phyloP scores from a whole-genome alignment of 805 yeast species.

The Nakazawaea anatomiae region DNA sequence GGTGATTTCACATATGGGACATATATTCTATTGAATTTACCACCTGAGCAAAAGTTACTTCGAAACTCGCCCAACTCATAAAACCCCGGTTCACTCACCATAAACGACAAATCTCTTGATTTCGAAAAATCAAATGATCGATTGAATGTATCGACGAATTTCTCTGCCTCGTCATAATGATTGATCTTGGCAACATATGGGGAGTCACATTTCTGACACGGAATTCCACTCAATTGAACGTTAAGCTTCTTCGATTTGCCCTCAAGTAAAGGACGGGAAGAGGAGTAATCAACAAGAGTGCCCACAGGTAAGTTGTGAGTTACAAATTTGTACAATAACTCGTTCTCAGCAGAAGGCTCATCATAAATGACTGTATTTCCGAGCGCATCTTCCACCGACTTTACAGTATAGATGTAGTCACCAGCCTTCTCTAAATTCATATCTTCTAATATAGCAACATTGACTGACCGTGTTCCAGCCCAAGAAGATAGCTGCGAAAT shows the following conservation, averaged over 20 bases:
- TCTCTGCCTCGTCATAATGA: slow-evolving; percentile 19
- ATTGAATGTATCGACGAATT: slow-evolving; percentile 13
- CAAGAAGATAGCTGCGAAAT: slow-evolving; percentile 29
- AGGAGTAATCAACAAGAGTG: slow-evolving; percentile 32
- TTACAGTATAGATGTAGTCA: slow-evolving; percentile 48
- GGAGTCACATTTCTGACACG: slow-evolving; percentile 30
- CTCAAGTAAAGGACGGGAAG: slow-evolving; percentile 21
- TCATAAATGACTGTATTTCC: slow-evolving; percentile 50
- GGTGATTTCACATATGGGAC: slow-evolving; percentile 37
- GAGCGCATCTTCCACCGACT: slow-evolving; percentile 57
- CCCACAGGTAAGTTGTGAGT: slow-evolving; percentile 55
- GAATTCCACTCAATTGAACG: slow-evolving; percentile 18
- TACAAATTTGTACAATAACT: slow-evolving; percentile 37
- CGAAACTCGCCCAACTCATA: slow-evolving; percentile 50
- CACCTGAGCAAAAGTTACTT: slow-evolving; percentile 65
- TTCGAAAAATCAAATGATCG: slow-evolving; percentile 22
- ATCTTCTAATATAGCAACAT: slow-evolving; percentile 20
- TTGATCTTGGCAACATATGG: slow-evolving; percentile 39
- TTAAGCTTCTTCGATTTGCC: slow-evolving; percentile 27
- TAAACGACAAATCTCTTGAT: slow-evolving; percentile 23
- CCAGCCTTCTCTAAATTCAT: slow-evolving; percentile 34
- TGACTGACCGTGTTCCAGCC: slow-evolving; percentile 23
- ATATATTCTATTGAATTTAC: slow-evolving; percentile 47
- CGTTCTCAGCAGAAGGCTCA: slow-evolving; percentile 25
- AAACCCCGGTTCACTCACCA: slow-evolving; percentile 55